Evolutionary conservation across 257 asterid genomes (phyloP), one percentile per base, ranked within the genome.

Genomic region (Scutellaria minor): DNA sequence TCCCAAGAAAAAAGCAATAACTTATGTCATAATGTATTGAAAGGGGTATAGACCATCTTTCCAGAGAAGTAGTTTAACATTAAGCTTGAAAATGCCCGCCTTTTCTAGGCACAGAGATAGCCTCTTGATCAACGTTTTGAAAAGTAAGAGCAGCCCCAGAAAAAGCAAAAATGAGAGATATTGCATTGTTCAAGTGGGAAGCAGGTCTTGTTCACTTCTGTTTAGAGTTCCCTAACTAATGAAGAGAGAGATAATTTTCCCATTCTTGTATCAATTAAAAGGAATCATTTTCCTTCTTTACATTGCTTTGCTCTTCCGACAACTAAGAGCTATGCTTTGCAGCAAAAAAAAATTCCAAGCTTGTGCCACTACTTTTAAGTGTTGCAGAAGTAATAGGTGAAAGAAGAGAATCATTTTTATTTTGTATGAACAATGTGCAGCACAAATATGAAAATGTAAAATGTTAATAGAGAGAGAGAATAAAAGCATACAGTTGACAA

Each of bases 101-200:
- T 24, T 24, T 24, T 24, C 27, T 24, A 1, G 27, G 27, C 27
- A 24, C 27, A 24, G 27, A 24, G 27, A 24, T 24, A 24, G 27
- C 27, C 27, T 24, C 1, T 24, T 24, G 27, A 24, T 24, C 27
- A 24, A 24, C 27, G 27, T 54, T 24, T 18, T 31, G 54, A 15
- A 63, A 15, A 40, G 18, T 63, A 7, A 60, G 40, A 42, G 9
- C 31, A 62, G 11, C 68, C 68, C 50, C 53, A 42, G 52, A 63
- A 1, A 42, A 42, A 4, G 39, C 18, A 24, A 24, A 24, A 24
- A 24, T 24, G 35, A 44, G 68, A 42, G 40, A 39, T 63, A 63
- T 44, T 42, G 18, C n/a, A 41, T 15, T 41, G 54, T 44, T 15
- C 14, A 42, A 44, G 20, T 41, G 53, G 27, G 53, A 63, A 18